A percentile compares a stretch with the other conserved stretches of the same genome.
Conservation (phyloP, 805 yeast species). For the Ogataea salicorniae region DNA sequence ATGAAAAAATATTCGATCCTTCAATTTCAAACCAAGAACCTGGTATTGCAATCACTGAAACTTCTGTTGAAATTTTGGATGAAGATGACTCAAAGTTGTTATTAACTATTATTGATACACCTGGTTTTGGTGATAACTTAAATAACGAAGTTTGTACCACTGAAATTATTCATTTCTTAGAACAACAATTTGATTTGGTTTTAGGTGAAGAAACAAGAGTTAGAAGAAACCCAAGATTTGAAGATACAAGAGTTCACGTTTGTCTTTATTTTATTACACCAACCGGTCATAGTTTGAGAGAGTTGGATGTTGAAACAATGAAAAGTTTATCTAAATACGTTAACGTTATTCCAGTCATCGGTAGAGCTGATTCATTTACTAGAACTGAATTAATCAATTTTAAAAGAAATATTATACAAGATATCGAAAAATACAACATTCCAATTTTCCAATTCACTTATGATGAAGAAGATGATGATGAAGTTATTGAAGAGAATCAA, state of each 20-base stretch:
- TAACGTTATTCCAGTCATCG: constrained; percentile 66
- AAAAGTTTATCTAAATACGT: constrained; percentile 65
- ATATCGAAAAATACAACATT: constrained; percentile 62
- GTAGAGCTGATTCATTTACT: constrained; percentile 70
- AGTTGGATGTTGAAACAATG: constrained; percentile 68
- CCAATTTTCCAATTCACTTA: constrained; percentile 70
- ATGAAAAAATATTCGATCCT: constrained; percentile 60
- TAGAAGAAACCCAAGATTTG: constrained; percentile 77
- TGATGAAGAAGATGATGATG: constrained; percentile 67
- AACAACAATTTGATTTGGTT: constrained; percentile 73
- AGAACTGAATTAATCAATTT: constrained; percentile 51
- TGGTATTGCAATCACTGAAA: constrained; percentile 70
- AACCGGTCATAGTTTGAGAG: constrained; percentile 72
- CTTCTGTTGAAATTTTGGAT: constrained; percentile 55
- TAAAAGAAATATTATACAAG: constrained; percentile 54
- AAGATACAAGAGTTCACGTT: constrained; percentile 72
- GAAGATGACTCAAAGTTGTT: constrained; percentile 53
- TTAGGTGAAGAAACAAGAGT: constrained; percentile 85
- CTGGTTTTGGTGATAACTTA: constrained; percentile 59
- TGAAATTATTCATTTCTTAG: constrained; percentile 62
- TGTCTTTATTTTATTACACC: constrained; percentile 70
- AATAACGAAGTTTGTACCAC: constrained; percentile 57
- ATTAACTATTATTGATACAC: constrained; percentile 52
- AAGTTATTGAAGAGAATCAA: constrained; percentile 64
- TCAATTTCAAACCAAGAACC: constrained; percentile 58